Evolutionary conservation across 2,329 filamentous ascomycete species (phyloP), one percentile per base, ranked within the genome.

Genomic region (Stagonosporopsis tanaceti): DNA sequence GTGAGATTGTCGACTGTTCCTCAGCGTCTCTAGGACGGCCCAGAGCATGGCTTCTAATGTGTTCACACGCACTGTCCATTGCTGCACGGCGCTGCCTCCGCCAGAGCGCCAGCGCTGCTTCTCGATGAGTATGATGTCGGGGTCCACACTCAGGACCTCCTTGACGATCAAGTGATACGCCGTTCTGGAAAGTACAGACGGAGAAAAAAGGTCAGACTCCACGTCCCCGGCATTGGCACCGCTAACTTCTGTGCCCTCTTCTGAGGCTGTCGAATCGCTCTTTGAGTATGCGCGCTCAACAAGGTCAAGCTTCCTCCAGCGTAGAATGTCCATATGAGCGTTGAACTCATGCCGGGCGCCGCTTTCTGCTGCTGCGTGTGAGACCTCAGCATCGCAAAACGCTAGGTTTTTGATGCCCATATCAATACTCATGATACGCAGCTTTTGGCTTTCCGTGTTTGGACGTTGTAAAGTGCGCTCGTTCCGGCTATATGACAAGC

Each of bases 41-140:
- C 93, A 90, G 0, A 96, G 77, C 87, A 95, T 95, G 4, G 87
- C 86, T 74, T 96, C 92, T 22, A 96, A 83, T 67, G 90, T 88
- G 64, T 94, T 94, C 8, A 96, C 91, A 1, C 91, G 82, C 38
- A 95, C 73, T 3, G 91, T 94, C 92, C 92, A 96, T 76, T 96
- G 91, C 58, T 88, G 85, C 1, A 96, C 87, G 0, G 87, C 84
- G 0, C 85, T 78, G 0, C 79, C 82, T 8, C 89, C 85, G n/a
- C 82, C 83, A 2, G 86, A 88, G 2, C 92, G 87, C 71, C 80
- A 88, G 11, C 86, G 81, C 63, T 89, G 86, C 1, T 85, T 80
- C 67, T 89, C 86, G 55, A 96, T 92, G 1, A 95, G 79, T 28
- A 96, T 80, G 50, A 89, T 83, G 3, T 87, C 87, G 0, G 91